A percentile compares a stretch with the other conserved stretches of the same genome.
phyloP scores from a whole-genome alignment of 2,329 filamentous ascomycete species.

The Fusarium buxicola region DNA sequence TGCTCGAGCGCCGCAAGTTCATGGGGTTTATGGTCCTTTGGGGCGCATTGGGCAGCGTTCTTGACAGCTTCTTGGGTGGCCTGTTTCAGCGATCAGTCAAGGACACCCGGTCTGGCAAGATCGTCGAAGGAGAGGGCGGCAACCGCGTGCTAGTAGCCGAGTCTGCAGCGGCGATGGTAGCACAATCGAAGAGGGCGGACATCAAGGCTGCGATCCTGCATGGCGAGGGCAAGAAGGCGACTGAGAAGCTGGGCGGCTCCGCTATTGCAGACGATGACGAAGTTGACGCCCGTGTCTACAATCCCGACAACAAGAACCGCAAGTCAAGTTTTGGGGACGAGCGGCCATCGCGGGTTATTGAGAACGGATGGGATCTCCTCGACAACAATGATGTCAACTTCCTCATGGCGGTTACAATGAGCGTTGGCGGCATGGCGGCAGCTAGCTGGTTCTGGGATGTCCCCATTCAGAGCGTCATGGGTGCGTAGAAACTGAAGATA shows the following conservation, averaged over 20 bases:
- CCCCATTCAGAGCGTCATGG: constrained; percentile 59
- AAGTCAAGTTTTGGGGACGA: constrained; percentile 65
- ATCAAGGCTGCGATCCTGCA: constrained; percentile 56
- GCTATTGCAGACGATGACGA: constrained; percentile 52
- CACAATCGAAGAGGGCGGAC: constrained; percentile 50
- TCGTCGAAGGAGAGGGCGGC: constrained; percentile 88
- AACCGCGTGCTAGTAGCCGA: constrained; percentile 64
- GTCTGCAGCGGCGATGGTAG: constrained; percentile 40
- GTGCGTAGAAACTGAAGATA: constrained; percentile 40
- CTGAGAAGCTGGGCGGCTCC: constrained; percentile 51
- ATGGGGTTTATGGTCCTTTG: constrained; percentile 73
- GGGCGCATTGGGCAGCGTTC: constrained; percentile 81
- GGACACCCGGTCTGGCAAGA: constrained; percentile 84
- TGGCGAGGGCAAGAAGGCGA: constrained; percentile 58
- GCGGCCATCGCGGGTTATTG: constrained; percentile 71
- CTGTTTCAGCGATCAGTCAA: constrained; percentile 87
- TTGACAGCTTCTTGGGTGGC: constrained; percentile 90
- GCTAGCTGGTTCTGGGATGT: constrained; percentile 71
- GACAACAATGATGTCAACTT: constrained; percentile 98
- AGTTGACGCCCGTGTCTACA: constrained; percentile 58
- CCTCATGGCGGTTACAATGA: constrained; percentile 87
- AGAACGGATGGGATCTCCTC: constrained; percentile 78
- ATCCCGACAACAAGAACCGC: constrained; percentile 62
- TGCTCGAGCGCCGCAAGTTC: constrained; percentile 58
- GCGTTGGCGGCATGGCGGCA: constrained; percentile 77